Conservation (phyloP, 371 early-diverging fungal species). For the Entomophthora muscae region DNA sequence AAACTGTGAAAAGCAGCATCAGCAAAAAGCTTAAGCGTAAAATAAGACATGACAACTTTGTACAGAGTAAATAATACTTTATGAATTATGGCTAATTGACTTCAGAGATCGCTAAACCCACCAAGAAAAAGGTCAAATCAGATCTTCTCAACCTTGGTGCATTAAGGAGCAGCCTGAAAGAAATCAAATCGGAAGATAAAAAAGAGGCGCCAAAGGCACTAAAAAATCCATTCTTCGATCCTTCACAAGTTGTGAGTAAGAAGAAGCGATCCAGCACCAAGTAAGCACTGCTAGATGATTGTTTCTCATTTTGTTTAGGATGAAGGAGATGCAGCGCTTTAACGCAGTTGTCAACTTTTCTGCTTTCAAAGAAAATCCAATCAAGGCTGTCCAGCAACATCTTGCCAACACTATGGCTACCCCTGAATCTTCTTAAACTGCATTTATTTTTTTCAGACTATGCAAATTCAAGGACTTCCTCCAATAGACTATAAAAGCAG, state of each 20-base stretch:
- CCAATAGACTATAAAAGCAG: no score
- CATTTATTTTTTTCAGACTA: no score
- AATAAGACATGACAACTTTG: background rate
- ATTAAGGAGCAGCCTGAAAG: background rate
- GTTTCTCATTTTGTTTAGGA: background rate
- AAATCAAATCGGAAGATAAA: background rate
- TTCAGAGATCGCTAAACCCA: background rate
- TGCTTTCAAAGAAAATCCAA: background rate
- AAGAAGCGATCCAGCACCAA: background rate
- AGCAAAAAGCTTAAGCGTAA: background rate
- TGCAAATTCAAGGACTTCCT: no score
- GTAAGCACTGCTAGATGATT: background rate
- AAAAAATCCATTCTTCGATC: background rate
- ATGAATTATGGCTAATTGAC: background rate
- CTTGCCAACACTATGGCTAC: background rate
- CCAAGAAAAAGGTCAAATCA: background rate
- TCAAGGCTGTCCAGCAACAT: background rate
- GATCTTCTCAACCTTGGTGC: background rate
- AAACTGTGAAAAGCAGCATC: background rate
- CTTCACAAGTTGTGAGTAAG: background rate
- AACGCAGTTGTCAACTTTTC: background rate
- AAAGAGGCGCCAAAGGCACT: background rate
- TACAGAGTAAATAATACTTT: background rate
- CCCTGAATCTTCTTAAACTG: no score
- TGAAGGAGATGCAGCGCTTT: background rate